These are phyloP conservation scores for Lolium perenne DNA, from an alignment of 176 grass and related monocot genomes.

Conservation along the genomic window DNA sequence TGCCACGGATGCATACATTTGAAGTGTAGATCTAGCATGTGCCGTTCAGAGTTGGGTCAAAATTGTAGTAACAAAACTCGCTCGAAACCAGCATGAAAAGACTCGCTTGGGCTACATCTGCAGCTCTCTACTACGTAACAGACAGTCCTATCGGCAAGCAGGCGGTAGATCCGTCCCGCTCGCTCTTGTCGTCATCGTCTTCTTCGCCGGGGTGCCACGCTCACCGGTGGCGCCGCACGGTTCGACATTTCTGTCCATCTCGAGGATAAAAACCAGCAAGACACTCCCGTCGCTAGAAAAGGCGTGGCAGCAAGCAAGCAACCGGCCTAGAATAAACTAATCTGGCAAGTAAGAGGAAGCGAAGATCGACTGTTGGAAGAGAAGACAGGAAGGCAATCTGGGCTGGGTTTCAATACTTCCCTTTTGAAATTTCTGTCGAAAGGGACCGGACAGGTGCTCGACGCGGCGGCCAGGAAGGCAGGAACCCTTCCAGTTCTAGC, in stretches of 20 bases:
- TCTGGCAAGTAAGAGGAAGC: constrained; percentile 38
- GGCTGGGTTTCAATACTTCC: constrained; percentile 26
- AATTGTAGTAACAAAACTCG: too few relatives aligned
- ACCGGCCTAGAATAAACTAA: constrained; percentile 31
- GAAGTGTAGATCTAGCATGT: background rate
- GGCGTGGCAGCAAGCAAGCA: constrained; percentile 37
- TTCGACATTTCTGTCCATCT: constrained; percentile 28
- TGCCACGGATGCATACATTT: background rate
- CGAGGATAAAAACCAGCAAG: constrained; percentile 31
- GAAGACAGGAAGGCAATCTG: constrained; percentile 28
- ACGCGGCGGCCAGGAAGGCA: constrained; percentile 47
- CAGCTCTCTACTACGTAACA: too few relatives aligned
- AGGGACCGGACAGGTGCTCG: constrained; percentile 33
- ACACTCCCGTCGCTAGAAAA: background rate
- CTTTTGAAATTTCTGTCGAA: constrained; percentile 37
- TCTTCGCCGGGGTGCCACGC: background rate
- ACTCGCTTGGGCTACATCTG: background rate
- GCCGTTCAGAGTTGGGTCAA: background rate
- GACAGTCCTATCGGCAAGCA: too few relatives aligned
- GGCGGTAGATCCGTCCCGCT: too few relatives aligned
- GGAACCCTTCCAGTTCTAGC: background rate
- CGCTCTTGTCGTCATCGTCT: background rate
- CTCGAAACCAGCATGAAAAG: background rate
- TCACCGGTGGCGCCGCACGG: constrained; percentile 3
- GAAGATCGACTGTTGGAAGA: constrained; percentile 30